phyloP scores from a whole-genome alignment of 2,329 filamentous ascomycete genomes.

The Pyrenophora teres region DNA sequence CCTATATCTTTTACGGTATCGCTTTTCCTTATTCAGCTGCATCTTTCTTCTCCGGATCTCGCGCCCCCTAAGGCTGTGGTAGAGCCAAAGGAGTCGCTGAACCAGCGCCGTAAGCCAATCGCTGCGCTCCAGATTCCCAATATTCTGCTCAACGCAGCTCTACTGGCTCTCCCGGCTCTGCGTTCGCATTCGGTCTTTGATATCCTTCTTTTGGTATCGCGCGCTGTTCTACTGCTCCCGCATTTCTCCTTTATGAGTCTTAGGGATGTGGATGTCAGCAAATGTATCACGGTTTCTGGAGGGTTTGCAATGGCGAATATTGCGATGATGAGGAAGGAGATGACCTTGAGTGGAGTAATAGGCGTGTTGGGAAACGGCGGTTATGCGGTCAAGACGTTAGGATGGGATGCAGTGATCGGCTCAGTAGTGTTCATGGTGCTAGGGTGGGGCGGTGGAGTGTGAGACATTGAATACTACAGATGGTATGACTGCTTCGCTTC shows the following conservation, averaged over 20 bases:
- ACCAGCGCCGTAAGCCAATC: conserved; percentile 12
- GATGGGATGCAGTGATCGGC: conserved; percentile 34
- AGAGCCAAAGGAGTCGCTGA: neutral
- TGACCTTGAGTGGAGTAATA: conserved; percentile 10
- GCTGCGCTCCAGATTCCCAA: conserved; percentile 31
- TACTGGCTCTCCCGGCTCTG: conserved; percentile 29
- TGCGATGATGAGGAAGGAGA: conserved; percentile 23
- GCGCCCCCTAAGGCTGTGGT: neutral
- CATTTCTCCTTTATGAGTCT: conserved; percentile 24
- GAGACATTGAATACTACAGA: neutral
- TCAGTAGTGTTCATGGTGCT: conserved; percentile 21
- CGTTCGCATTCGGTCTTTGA: conserved; percentile 23
- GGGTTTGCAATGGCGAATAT: conserved; percentile 34
- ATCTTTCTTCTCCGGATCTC: conserved; percentile 26
- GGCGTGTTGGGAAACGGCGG: conserved; percentile 15
- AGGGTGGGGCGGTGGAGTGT: conserved; percentile 36
- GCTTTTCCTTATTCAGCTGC: conserved; percentile 36
- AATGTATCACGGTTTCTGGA: conserved; percentile 28
- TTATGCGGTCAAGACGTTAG: conserved; percentile 31
- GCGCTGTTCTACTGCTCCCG: conserved; percentile 31
- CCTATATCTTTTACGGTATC: conserved; percentile 34
- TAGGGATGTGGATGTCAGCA: conserved; percentile 21
- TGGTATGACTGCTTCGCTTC: too few species aligned
- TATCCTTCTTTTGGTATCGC: conserved; percentile 23
- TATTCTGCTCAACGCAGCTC: conserved; percentile 30